Base-by-base conservation (phyloP, 352 stramenopile genomes). In the Globisporangium abappressorium region DNA sequence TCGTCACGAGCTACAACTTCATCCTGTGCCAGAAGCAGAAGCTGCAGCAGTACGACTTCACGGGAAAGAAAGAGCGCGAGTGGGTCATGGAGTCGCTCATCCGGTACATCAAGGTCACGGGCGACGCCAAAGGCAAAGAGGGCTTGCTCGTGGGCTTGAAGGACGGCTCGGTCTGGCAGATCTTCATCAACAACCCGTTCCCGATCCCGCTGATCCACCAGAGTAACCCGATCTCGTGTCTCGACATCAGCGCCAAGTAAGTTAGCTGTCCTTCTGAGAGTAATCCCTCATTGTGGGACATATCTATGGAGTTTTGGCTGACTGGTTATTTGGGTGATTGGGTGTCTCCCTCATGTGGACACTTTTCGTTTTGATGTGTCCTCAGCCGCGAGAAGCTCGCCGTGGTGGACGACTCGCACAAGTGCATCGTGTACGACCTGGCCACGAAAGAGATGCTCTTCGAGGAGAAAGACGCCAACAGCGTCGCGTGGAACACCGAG, bases 131-230 rank as follows among this genome's bases (percentile, higher is more conserved):
- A 18, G 92, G 94, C 36, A 79, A 79, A 15, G 94, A 98, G 76
- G 94, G 89, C 0, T 65, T 98, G 26, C 80, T 98, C 0, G 85
- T 99, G 12, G 94, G 94, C 1, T 78, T 98, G n/a, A 91, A 97
- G 38, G 87, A 97, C 70, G 95, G 95, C 34, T 84, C 80, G 0
- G 86, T 98, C 5, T 91, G 94, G 70, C 92, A 97, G 64, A 90
- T 98, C 38, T 98, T 98, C 78, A 85, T 98, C 68, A 91, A 98
- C 75, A 98, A 98, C 69, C 85, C 93, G 41, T 98, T 98, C 66
- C 95, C 94, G 15, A 93, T 98, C 53, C 81, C 93, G 55, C 72
- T 99, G 14, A 94, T 98, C 67, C 85, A 94, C 58, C 87, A 97
- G 57, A 87, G 68, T 61, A 87, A 84, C 62, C 69, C 85, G 20